Evolutionary conservation across 495 filamentous ascomycete genomes (phyloP).

Genomic region (Neurospora sp.): DNA sequence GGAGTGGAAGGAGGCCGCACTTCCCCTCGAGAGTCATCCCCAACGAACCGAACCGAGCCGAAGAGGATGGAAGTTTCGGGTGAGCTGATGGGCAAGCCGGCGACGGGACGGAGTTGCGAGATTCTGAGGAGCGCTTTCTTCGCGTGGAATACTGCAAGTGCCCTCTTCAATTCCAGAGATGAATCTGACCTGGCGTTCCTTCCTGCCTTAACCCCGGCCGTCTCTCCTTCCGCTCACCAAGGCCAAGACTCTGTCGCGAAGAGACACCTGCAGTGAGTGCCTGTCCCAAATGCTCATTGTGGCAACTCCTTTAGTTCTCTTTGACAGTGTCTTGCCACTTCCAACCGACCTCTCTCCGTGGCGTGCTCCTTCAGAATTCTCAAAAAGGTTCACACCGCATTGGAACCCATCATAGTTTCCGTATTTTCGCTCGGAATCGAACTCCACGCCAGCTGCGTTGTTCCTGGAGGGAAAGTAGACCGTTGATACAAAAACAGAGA

Average conservation of each 20-base stretch:
- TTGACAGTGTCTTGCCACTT: not conserved
- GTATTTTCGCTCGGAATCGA: not conserved
- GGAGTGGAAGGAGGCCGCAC: not conserved
- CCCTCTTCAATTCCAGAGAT: not conserved
- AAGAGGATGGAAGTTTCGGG: not conserved
- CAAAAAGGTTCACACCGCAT: not conserved
- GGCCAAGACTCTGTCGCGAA: not conserved
- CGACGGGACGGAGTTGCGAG: not conserved
- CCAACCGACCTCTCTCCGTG: not conserved
- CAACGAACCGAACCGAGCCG: not conserved
- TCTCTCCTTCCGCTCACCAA: not conserved
- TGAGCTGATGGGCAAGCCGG: not conserved
- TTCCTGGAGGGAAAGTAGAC: not conserved
- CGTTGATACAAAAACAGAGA: not conserved
- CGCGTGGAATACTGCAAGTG: not conserved
- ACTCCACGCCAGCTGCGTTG: not conserved
- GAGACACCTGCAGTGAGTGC: no score
- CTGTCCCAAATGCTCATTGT: not conserved
- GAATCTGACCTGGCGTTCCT: not conserved
- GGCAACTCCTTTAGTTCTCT: not conserved
- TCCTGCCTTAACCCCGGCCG: not conserved
- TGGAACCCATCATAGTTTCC: not conserved
- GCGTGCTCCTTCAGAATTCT: not conserved
- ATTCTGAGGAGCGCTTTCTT: not conserved
- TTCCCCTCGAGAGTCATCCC: not conserved